These are phyloP conservation scores for Triticum monococcum DNA, from an alignment of 176 grass and related monocot species.

Conservation along the genomic window DNA sequence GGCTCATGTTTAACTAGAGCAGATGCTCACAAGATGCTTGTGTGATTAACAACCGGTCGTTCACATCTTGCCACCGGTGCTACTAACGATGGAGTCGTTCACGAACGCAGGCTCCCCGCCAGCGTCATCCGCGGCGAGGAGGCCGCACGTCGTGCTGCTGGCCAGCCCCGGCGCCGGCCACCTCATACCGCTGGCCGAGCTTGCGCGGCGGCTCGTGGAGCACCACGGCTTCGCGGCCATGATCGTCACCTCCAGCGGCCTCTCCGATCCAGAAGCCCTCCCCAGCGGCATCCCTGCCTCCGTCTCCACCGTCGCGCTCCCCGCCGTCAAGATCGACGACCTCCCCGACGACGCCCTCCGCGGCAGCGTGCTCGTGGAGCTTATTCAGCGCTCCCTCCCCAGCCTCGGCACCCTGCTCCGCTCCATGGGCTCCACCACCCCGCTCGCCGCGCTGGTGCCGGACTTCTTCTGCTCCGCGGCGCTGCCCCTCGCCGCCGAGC, in stretches of 20 bases:
- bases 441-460: constrained; percentile 4
- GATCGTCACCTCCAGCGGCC: neutral
- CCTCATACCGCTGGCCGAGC: neutral
- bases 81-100: neutral
- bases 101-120: neutral
- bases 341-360: neutral
- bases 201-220: constrained; percentile 5
- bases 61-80: neutral
- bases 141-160: constrained; percentile 6
- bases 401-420: neutral
- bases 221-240: constrained; percentile 1
- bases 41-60: neutral
- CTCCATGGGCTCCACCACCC: neutral
- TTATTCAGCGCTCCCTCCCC: neutral
- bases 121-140: neutral
- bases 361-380: neutral
- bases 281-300: neutral
- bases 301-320: neutral
- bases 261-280: neutral
- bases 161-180: neutral
- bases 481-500: constrained; percentile 1
- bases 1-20: too few relatives aligned
- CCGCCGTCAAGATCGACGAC: neutral
- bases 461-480: neutral
- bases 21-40: too few relatives aligned